Conservation (phyloP, 1,284 basidiomycete genomes). For the Afroboletus lepidellus region DNA sequence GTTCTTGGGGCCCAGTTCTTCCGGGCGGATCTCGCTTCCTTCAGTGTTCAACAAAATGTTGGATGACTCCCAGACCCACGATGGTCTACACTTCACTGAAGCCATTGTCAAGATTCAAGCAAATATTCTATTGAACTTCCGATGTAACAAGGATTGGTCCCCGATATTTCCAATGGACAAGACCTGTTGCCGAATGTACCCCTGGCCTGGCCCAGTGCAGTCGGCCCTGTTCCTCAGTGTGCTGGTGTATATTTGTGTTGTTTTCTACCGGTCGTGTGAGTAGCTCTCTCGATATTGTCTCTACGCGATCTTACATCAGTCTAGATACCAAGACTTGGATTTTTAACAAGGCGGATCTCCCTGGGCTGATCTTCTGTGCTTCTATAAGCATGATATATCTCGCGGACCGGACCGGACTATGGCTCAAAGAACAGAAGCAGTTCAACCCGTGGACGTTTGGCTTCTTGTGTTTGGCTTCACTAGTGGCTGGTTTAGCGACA, state of each 20-base stretch:
- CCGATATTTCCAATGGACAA: constrained; percentile 73
- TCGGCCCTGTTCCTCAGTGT: constrained; percentile 49
- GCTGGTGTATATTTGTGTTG: constrained; percentile 14
- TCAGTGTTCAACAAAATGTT: constrained; percentile 79
- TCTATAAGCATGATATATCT: constrained; percentile 68
- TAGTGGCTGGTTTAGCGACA: constrained; percentile 62
- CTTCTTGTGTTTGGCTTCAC: constrained; percentile 51
- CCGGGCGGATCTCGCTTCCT: constrained; percentile 59
- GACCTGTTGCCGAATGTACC: constrained; percentile 82
- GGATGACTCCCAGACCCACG: constrained; percentile 68
- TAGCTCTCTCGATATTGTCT: not conserved
- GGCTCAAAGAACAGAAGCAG: constrained; percentile 86
- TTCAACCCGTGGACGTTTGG: constrained; percentile 71
- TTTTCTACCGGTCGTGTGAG: constrained; percentile 24
- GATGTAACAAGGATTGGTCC: constrained; percentile 75
- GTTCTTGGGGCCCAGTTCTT: constrained; percentile 21
- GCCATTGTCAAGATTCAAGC: constrained; percentile 68
- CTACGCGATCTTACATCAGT: constrained; percentile 11
- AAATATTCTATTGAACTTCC: constrained; percentile 75
- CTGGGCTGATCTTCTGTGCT: constrained; percentile 62
- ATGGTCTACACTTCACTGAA: constrained; percentile 81
- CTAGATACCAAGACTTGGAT: constrained; percentile 29
- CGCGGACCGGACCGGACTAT: constrained; percentile 80
- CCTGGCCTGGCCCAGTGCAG: constrained; percentile 63
- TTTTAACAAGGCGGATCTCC: constrained; percentile 34